A percentile compares a stretch with the other conserved stretches of the same genome.
Evolutionary conservation across 1,284 basidiomycete genomes (phyloP).

Genomic region (Taiwanofungus camphoratus): DNA sequence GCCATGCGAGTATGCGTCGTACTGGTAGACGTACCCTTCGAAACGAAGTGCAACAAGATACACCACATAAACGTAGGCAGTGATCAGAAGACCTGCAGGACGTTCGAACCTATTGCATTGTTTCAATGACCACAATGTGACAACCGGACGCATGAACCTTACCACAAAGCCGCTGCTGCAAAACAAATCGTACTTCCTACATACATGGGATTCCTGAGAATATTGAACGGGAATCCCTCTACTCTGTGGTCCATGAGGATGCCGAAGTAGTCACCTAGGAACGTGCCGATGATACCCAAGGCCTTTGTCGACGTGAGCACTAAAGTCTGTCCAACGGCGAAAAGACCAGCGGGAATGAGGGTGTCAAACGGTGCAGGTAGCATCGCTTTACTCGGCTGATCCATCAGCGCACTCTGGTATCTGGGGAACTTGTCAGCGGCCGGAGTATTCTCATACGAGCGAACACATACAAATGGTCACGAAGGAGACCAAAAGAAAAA

Average conservation of each 20-base stretch:
- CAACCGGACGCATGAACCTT: slow-evolving; percentile 21
- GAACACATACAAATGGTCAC: slow-evolving; percentile 75
- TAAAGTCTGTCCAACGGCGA: slow-evolving; percentile 71
- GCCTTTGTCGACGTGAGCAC: slow-evolving; percentile 90
- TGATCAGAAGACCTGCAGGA: slow-evolving; percentile 74
- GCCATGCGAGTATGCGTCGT: neutral
- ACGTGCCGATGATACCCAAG: slow-evolving; percentile 90
- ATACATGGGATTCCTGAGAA: slow-evolving; percentile 94
- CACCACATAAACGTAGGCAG: slow-evolving; percentile 74
- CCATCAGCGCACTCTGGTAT: slow-evolving; percentile 64
- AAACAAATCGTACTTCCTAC: slow-evolving; percentile 89
- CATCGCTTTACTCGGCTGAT: slow-evolving; percentile 61
- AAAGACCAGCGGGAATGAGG: slow-evolving; percentile 58
- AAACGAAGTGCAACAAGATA: slow-evolving; percentile 80
- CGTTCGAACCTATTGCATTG: slow-evolving; percentile 61
- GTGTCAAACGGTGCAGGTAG: slow-evolving; percentile 58
- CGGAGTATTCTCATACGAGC: neutral
- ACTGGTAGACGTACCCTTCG: slow-evolving; percentile 65
- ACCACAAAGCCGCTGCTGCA: slow-evolving; percentile 80
- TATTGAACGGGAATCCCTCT: slow-evolving; percentile 92
- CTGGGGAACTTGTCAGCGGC: slow-evolving; percentile 30
- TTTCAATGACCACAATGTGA: slow-evolving; percentile 1
- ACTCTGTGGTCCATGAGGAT: slow-evolving; percentile 90
- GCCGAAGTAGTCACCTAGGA: slow-evolving; percentile 98
- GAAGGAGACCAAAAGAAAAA: slow-evolving; percentile 79